These are phyloP conservation scores for Alternaria tenuissima DNA, from an alignment of 2,329 filamentous ascomycete genomes.

Conservation along the genomic window DNA sequence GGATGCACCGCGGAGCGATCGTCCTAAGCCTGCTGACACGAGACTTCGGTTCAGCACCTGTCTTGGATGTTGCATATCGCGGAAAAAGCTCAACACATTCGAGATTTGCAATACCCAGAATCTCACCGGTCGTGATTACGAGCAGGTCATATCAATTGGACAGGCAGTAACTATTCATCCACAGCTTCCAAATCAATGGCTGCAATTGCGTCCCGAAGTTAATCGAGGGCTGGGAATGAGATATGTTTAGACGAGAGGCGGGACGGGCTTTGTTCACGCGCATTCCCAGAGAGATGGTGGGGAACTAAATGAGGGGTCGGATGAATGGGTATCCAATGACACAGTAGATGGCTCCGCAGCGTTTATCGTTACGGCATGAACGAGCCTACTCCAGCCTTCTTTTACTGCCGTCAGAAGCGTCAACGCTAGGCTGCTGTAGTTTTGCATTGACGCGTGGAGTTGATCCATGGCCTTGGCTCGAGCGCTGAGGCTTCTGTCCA, in stretches of 20 bases:
- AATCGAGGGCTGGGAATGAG: slow-evolving; percentile 7
- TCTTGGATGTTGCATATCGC: slow-evolving; percentile 18
- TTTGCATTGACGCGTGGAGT: slow-evolving; percentile 42
- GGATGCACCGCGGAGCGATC: slow-evolving; percentile 16
- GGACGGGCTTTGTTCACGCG: slow-evolving; percentile 19
- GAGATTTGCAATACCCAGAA: background rate
- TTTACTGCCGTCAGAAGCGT: slow-evolving; percentile 30
- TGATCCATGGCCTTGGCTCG: slow-evolving; percentile 34
- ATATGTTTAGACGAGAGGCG: slow-evolving; percentile 33
- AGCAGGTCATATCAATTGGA: background rate
- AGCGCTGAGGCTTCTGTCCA: slow-evolving; percentile 20
- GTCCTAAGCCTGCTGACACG: slow-evolving; percentile 4
- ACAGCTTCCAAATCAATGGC: background rate
- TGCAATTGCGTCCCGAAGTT: background rate
- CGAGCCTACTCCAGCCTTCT: slow-evolving; percentile 32
- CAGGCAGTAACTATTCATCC: background rate
- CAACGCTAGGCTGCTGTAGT: slow-evolving; percentile 27
- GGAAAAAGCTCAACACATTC: slow-evolving; percentile 9
- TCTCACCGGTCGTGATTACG: background rate
- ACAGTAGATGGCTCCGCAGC: slow-evolving; percentile 15
- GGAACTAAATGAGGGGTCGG: slow-evolving; percentile 35
- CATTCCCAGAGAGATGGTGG: slow-evolving; percentile 21
- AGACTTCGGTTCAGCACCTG: slow-evolving; percentile 17
- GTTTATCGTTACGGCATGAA: slow-evolving; percentile 16
- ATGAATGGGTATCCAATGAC: slow-evolving; percentile 32